These are phyloP conservation scores for Limonium bicolor DNA, from an alignment of 148 eudicot species.

Conservation along the genomic window DNA sequence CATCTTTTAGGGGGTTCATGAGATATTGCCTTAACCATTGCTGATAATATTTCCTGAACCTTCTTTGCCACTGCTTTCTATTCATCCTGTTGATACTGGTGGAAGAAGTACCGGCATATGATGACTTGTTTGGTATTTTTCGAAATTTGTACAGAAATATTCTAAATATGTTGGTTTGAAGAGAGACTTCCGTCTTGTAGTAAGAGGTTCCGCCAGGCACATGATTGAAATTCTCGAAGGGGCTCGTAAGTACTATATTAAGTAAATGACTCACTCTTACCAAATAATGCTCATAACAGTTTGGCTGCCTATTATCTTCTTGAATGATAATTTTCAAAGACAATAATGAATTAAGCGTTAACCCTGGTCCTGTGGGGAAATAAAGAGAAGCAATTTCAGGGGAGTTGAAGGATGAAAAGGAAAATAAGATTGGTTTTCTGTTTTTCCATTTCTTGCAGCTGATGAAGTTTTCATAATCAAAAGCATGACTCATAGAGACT, in stretches of 20 bases:
- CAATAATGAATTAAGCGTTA: neutral
- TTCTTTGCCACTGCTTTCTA: no score
- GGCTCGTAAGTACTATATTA: constrained; percentile 73
- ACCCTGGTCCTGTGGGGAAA: no score
- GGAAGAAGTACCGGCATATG: no score
- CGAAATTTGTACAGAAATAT: constrained; percentile 59
- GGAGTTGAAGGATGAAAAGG: no score
- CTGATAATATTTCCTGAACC: no score
- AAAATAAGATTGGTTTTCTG: no score
- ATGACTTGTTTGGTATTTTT: constrained; percentile 4
- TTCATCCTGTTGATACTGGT: no score
- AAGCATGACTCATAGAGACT: constrained; percentile 80
- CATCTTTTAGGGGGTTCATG: no score
- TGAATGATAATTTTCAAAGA: neutral
- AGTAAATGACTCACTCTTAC: no score
- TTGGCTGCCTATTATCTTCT: neutral
- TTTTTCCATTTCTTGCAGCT: constrained; percentile 39
- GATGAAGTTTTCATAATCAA: constrained; percentile 82
- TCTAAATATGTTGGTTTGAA: constrained; percentile 81
- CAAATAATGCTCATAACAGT: no score
- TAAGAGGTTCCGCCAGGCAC: constrained; percentile 89
- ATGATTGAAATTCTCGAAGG: constrained; percentile 71
- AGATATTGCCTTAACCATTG: no score
- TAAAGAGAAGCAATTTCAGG: no score
- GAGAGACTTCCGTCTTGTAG: constrained; percentile 85